Evolutionary conservation across 176 grass and related monocot genomes (phyloP).

Genomic region (Ampelocalamus luodianensis): DNA sequence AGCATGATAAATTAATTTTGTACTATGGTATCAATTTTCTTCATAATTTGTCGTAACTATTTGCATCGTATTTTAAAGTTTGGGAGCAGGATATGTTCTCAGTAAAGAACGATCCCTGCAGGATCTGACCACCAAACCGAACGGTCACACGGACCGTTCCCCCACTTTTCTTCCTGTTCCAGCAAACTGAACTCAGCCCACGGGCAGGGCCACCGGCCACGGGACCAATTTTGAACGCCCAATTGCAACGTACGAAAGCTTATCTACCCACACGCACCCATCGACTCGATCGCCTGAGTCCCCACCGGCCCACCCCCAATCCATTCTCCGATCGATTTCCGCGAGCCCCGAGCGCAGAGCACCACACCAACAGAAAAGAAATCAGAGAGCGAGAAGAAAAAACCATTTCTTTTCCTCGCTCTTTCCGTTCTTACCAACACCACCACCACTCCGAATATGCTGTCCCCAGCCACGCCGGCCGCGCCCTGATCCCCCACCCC

Average conservation of each 20-base stretch:
- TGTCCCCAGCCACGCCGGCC: constrained; percentile 67
- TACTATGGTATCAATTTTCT: no score
- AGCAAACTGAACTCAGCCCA: not conserved
- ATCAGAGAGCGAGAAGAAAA: not conserved
- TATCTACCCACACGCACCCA: constrained; percentile 6
- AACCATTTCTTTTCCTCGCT: constrained; percentile 33
- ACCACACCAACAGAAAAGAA: not conserved
- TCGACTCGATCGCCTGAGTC: not conserved
- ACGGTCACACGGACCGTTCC: constrained; percentile 16
- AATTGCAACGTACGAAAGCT: constrained; percentile 24
- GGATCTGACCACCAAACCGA: not conserved
- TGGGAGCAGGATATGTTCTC: no score
- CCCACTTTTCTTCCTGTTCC: not conserved
- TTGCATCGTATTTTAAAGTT: no score
- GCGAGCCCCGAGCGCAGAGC: not conserved
- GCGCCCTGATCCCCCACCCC: constrained; percentile 45
- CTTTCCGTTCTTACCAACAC: constrained; percentile 49
- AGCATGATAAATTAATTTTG: no score
- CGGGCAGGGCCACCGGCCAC: no score
- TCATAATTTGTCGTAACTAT: no score
- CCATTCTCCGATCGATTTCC: not conserved
- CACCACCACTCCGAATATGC: constrained; percentile 49
- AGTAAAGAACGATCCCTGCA: no score
- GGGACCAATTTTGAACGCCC: constrained; percentile 43
- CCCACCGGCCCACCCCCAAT: not conserved